These are phyloP conservation scores for Dendrocalamus sinicus DNA, from an alignment of 176 grass and related monocot species.

Conservation along the genomic window DNA sequence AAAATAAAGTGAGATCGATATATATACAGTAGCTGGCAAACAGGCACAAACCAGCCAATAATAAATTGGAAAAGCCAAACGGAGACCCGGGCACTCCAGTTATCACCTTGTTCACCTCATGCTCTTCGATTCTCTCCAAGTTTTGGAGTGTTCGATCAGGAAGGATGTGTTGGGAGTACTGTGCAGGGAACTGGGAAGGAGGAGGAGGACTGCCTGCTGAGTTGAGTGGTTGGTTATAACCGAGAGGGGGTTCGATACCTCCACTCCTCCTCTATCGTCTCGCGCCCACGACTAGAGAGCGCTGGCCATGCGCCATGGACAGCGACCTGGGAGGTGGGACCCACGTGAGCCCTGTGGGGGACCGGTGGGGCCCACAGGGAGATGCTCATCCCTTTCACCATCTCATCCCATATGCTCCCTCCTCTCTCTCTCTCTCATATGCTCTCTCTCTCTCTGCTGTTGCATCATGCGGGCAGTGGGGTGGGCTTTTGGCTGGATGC, in stretches of 20 bases:
- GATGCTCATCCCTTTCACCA: conserved; percentile 32
- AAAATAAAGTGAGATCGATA: neutral
- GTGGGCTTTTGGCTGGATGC: neutral
- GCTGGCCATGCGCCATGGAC: conserved; percentile 27
- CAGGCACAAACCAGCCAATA: neutral
- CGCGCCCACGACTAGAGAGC: conserved; percentile 9
- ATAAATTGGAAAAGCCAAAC: neutral
- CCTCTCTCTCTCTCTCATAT: neutral
- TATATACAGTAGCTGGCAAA: neutral
- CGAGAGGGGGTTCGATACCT: neutral
- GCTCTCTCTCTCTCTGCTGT: neutral
- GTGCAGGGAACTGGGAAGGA: neutral
- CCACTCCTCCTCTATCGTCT: neutral
- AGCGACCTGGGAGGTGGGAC: conserved; percentile 29
- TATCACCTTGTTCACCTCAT: neutral
- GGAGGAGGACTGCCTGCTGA: neutral
- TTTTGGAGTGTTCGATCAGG: neutral
- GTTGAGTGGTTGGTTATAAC: neutral
- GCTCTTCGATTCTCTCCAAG: neutral
- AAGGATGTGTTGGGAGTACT: neutral
- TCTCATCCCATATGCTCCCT: neutral
- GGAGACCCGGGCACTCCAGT: neutral
- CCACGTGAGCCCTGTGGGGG: conserved; percentile 3
- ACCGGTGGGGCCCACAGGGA: conserved; percentile 1
- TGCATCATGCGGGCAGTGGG: neutral